A percentile compares a stretch with the other conserved stretches of the same genome.
phyloP scores from a whole-genome alignment of 805 yeast species.

The Cyberlindnera nakhonratchasimensis region DNA sequence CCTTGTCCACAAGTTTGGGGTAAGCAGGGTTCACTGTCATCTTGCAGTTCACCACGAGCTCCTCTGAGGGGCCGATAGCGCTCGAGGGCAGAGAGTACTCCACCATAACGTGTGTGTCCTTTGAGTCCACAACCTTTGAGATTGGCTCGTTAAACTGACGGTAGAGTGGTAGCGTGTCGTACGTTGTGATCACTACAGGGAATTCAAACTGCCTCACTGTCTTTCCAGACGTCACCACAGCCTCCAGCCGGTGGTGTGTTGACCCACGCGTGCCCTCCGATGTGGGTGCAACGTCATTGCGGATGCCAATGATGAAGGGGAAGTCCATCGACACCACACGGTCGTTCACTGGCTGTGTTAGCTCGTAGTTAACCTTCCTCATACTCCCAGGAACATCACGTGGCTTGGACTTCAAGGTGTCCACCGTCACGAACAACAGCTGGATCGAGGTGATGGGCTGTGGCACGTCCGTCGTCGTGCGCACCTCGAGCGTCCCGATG shows the following conservation, averaged over 20 bases:
- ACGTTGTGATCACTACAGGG: constrained; percentile 53
- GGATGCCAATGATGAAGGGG: constrained; percentile 55
- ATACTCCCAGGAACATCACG: constrained; percentile 33
- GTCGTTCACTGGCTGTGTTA: constrained; percentile 36
- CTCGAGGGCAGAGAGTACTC: constrained; percentile 47
- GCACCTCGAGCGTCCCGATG: constrained; percentile 51
- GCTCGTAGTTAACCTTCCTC: constrained; percentile 30
- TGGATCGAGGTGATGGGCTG: constrained; percentile 47
- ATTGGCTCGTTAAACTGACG: constrained; percentile 53
- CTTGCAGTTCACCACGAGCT: constrained; percentile 36
- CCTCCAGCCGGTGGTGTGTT: constrained; percentile 40
- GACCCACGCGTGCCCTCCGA: constrained; percentile 44
- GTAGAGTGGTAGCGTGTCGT: constrained; percentile 54
- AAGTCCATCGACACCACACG: constrained; percentile 52
- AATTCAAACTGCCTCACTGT: constrained; percentile 29
- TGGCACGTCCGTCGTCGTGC: constrained; percentile 47
- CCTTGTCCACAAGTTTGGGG: constrained; percentile 19
- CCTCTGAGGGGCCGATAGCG: constrained; percentile 59
- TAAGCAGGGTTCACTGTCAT: constrained; percentile 33
- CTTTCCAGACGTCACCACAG: constrained; percentile 23
- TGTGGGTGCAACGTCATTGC: constrained; percentile 50
- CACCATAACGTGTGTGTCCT: constrained; percentile 46
- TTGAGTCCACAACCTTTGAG: constrained; percentile 40
- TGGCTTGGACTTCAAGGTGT: constrained; percentile 42
- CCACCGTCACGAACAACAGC: constrained; percentile 46